Evolutionary conservation across 2,329 filamentous ascomycete genomes (phyloP), one percentile per base, ranked within the genome.

Genomic region (Ilyonectria destructans): DNA sequence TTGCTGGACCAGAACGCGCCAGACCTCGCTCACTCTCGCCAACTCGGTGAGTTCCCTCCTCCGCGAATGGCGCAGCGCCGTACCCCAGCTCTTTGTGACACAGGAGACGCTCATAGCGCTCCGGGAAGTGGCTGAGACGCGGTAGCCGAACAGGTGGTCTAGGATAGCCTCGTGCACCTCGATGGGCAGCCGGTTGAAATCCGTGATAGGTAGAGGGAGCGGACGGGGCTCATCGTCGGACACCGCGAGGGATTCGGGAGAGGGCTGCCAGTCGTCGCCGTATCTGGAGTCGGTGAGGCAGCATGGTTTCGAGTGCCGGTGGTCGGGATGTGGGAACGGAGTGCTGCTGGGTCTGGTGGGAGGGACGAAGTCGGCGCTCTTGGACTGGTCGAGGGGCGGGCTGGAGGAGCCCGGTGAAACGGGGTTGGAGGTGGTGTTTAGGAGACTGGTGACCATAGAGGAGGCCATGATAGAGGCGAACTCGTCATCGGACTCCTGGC

Each of bases 81-180:
- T 91, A 61, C 87, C 88, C 89, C 90, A 92, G 72, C 87, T 88
- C 65, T 87, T 86, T 54, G 86, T 84, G 10, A 87, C 82, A 67
- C 83, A 87, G 3, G 85, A 84, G 63, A 89, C 85, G 67, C 85
- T 84, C 54, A 88, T 83, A 57, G 86, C 85, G 74, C 87, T 88
- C 67, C 87, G 86, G 48, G 87, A 87, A 19, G 88, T 85, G 6
- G 90, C 84, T 0, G 91, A 91, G 46, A 90, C 87, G 54, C 90
- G 87, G 67, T 91, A 90, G 4, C 91, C 92, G 74, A 93, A 93
- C 2, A 93, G 81, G 71, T 92, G 88, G 77, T 94, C 92, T 15
- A 94, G 82, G 61, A 94, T 91, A 62, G 88, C 88, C 74, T 93
- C 91, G 76, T 93, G 91, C 13, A 94, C 92, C 78, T 94, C 92